A percentile compares a stretch with the other conserved stretches of the same genome.
phyloP scores from a whole-genome alignment of 148 eudicot species.

The Camellia japonica region DNA sequence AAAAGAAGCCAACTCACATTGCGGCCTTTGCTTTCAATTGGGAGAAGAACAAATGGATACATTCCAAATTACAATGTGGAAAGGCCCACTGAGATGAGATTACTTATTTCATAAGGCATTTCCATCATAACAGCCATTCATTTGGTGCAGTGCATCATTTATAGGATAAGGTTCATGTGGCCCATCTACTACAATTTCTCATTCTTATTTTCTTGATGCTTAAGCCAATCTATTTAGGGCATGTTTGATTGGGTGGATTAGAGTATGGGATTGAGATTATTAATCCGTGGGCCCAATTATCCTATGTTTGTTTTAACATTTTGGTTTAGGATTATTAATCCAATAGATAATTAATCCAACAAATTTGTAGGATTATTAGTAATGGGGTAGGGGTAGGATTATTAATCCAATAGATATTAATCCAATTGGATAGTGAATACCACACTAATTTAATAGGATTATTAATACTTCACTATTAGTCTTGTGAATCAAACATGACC shows the following conservation, averaged over 20 bases:
- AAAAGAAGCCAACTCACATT: not conserved
- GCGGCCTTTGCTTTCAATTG: not conserved
- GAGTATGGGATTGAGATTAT: no score
- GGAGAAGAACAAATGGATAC: not conserved
- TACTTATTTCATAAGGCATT: not conserved
- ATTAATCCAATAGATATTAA: no score
- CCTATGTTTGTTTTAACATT: no score
- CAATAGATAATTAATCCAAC: no score
- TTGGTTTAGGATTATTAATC: no score
- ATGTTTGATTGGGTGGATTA: not conserved
- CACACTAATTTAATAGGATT: no score
- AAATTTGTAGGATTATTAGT: no score
- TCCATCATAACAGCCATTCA: constrained; percentile 12
- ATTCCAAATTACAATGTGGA: not conserved
- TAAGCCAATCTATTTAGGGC: not conserved
- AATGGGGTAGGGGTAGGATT: no score
- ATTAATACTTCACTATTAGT: no score
- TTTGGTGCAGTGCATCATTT: not conserved
- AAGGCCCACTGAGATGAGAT: not conserved
- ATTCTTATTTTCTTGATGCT: not conserved
- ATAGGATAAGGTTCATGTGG: constrained; percentile 3
- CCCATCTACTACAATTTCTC: not conserved
- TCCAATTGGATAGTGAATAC: no score
- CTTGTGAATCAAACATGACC: no score
- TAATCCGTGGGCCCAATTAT: no score